Evolutionary conservation across 2,329 filamentous ascomycete species (phyloP).

Genomic region (Aspergillus sp.): DNA sequence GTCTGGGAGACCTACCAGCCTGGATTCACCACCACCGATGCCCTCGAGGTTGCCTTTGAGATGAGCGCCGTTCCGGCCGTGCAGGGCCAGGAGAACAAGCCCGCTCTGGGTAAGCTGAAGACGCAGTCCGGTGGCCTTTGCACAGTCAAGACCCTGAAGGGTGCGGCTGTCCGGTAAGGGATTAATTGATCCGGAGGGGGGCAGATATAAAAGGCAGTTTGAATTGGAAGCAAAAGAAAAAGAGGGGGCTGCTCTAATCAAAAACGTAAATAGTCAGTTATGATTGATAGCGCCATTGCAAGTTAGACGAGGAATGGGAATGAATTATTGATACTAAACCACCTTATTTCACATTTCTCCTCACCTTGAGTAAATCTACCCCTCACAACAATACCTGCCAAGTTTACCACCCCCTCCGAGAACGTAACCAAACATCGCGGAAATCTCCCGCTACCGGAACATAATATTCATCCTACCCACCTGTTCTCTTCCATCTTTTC

Average conservation of each 20-base stretch:
- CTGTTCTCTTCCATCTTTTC: too few species aligned
- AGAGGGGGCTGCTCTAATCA: background rate
- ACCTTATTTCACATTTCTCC: too few species aligned
- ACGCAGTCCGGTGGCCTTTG: constrained; percentile 78
- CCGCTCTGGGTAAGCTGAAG: constrained; percentile 63
- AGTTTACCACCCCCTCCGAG: too few species aligned
- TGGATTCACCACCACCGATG: constrained; percentile 86
- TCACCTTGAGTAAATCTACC: too few species aligned
- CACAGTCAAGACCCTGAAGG: constrained; percentile 77
- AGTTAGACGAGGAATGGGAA: background rate
- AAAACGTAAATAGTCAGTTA: background rate
- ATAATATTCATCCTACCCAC: too few species aligned
- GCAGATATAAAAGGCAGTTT: constrained; percentile 1
- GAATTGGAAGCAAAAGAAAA: background rate
- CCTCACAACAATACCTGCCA: too few species aligned
- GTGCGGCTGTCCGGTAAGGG: constrained; percentile 75
- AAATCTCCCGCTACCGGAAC: too few species aligned
- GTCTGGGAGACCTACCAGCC: constrained; percentile 96
- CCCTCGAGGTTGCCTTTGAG: constrained; percentile 83
- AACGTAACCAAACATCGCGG: too few species aligned
- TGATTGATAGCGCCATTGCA: constrained; percentile 3
- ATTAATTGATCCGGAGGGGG: constrained; percentile 20
- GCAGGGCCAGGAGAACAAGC: constrained; percentile 63
- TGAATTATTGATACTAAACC: background rate
- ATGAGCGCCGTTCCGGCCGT: constrained; percentile 74